A percentile compares a stretch with the other conserved stretches of the same genome.
These are phyloP conservation scores for Actinomortierella ambigua DNA, from an alignment of 371 early-diverging fungal species.

Conservation along the genomic window DNA sequence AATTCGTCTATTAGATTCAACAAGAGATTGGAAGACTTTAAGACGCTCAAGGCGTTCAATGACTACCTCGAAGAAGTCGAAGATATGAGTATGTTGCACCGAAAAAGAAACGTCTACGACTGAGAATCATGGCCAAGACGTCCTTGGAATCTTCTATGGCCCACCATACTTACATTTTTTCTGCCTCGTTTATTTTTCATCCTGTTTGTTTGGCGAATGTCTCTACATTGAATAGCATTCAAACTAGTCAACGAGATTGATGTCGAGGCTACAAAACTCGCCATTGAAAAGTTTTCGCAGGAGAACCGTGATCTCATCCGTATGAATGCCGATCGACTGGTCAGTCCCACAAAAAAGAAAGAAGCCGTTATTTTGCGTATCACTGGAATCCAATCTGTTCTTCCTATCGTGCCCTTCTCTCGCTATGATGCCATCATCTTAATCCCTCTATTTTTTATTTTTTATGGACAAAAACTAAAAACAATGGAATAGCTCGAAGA, in stretches of 20 bases:
- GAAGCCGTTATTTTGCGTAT: no score
- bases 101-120: no score
- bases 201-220: no score
- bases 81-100: constrained; percentile 71
- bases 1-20: constrained; percentile 70
- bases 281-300: constrained; percentile 74
- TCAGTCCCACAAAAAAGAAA: no score
- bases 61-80: constrained; percentile 94
- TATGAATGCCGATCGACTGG: constrained; percentile 63
- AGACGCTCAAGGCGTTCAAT: constrained; percentile 76
- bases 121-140: no score
- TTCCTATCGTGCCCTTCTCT: no score
- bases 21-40: constrained; percentile 91
- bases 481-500: constrained; percentile 19
- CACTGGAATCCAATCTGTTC: no score
- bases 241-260: constrained; percentile 88
- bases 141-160: no score
- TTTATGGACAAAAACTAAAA: not conserved
- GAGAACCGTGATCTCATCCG: constrained; percentile 87
- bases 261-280: constrained; percentile 81
- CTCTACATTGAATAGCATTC: constrained; percentile 57
- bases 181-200: no score
- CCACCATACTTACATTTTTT: no score
- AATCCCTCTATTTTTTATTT: not conserved
- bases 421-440: no score